Evolutionary conservation across 2,329 filamentous ascomycete genomes (phyloP), one percentile per base, ranked within the genome.

Genomic region (Calonectria fujianensis): DNA sequence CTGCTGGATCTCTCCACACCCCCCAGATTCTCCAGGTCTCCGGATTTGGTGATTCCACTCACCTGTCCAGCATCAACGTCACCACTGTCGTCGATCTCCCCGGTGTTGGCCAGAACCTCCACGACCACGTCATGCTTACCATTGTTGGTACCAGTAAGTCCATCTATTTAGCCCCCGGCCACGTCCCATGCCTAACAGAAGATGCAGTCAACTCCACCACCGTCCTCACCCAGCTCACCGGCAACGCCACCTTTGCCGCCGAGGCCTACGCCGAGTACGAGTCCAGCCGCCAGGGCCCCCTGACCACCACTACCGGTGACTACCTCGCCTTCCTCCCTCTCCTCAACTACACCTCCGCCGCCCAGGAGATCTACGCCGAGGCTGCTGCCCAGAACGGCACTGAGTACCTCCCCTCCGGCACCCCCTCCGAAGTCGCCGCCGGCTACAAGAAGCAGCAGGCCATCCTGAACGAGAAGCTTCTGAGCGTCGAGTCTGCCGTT

Each of bases 21-120:
- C 88, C 83, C 41, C 85, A 89, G 63, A 80, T 90, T 5, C 83
- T 91, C 0, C 86, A 90, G 75, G 82, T 88, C 2, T 90, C 88
- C n/a, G 89, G 89, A 1, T 85, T 91, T 10, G 89, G 89, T 0
- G 81, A 84, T 7, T 76, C 79, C 16, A 77, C 80, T 3, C 76
- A 86, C 1, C 78, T 91, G 8, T 67, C 81, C 0, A 75, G 76
- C 7, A 81, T 86, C 20, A 81, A 81, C 0, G 88, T 91, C n/a
- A 75, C 82, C 0, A 77, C 86, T 0, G 71, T 89, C 0, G 81
- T 85, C 1, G 85, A 90, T 64, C 82, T 88, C 0, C 87, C 89
- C 0, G 88, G 86, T 0, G 89, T 91, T 0, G 89, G 89, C 3
- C 82, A 86, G 59, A 88, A 88, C 74, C 83, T 88, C 27, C 85